These are phyloP conservation scores for Sporothrix inflata DNA, from an alignment of 2,329 filamentous ascomycete genomes.

Conservation along the genomic window DNA sequence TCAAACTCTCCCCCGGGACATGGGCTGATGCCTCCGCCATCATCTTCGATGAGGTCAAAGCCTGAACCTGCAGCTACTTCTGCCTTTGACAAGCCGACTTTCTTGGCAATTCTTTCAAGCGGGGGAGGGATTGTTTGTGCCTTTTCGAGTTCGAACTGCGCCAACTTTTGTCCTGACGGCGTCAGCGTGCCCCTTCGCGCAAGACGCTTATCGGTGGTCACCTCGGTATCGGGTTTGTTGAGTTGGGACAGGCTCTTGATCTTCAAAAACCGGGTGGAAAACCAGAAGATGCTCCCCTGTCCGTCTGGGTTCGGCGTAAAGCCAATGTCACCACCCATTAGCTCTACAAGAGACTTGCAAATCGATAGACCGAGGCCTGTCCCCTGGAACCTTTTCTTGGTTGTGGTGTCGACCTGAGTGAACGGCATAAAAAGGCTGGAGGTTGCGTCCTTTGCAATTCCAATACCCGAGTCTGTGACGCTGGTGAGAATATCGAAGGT, in stretches of 20 bases:
- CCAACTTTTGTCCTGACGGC: constrained; percentile 10
- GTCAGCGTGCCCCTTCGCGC: constrained; percentile 1
- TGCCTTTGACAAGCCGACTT: constrained; percentile 18
- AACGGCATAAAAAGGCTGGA: constrained; percentile 82
- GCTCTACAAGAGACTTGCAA: constrained; percentile 87
- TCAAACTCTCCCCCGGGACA: background rate
- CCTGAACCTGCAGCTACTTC: constrained; percentile 26
- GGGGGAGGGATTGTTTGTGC: constrained; percentile 10
- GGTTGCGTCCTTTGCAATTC: constrained; percentile 67
- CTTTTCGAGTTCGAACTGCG: constrained; percentile 24
- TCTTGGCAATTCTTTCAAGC: constrained; percentile 20
- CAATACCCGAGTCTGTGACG: constrained; percentile 79
- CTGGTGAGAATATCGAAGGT: constrained; percentile 56
- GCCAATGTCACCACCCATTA: constrained; percentile 97
- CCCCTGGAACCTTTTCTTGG: constrained; percentile 91
- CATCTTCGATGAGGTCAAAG: constrained; percentile 23
- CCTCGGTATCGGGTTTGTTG: constrained; percentile 21
- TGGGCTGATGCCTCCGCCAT: background rate
- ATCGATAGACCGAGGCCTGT: constrained; percentile 93
- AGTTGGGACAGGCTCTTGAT: constrained; percentile 41
- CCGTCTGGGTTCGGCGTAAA: constrained; percentile 84
- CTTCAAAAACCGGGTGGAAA: constrained; percentile 62
- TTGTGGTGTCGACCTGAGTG: constrained; percentile 95
- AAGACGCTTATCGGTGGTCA: background rate
- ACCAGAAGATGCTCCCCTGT: constrained; percentile 91